Evolutionary conservation across 768 basidiomycete genomes (phyloP), one percentile per base, ranked within the genome.

Genomic region (Glaciozyma antarctica): DNA sequence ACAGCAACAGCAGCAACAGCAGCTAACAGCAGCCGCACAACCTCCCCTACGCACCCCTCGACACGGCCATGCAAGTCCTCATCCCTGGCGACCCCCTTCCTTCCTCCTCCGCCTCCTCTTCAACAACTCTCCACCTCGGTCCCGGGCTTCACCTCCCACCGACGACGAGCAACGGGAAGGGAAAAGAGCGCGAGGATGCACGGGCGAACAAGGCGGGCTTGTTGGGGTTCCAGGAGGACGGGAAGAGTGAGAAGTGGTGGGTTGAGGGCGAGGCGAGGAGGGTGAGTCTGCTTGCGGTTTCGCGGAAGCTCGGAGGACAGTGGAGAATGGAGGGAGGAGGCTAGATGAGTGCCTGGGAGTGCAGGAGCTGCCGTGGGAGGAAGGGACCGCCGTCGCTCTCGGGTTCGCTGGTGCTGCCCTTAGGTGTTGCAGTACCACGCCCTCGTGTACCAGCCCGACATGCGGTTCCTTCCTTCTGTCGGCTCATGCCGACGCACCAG

Each of bases 241-340:
- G 52, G 19, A 53, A 38, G 52, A 24, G 83, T 60, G 86, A 83
- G 71, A 85, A 83, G 75, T 88, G 87, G 82, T 97, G 90, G 90
- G 81, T 97, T 13, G 93, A 98, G 71, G 82, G 82, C 63, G 89
- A 88, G 73, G 84, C 88, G 48, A 82, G 85, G 73, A 85, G 93
- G 73, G 93, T 94, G 72, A 74, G 88, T 82, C 19, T 5, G n/a
- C 24, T n/a, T 51, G 49, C n/a, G n/a, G n/a, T 5, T 24, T 15
- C n/a, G 3, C 21, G n/a, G 49, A 24, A 10, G n/a, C 22, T 15
- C 6, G 22, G 9, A n/a, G 48, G n/a, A n/a, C n/a, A n/a, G n/a
- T n/a, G n/a, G n/a, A n/a, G n/a, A n/a, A n/a, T n/a, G n/a, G n/a
- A n/a, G n/a, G n/a, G n/a, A n/a, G n/a, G n/a, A n/a, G n/a, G n/a